Base-by-base conservation (phyloP, 169 alveolate genomes). In the Cyclospora cayetanensis region DNA sequence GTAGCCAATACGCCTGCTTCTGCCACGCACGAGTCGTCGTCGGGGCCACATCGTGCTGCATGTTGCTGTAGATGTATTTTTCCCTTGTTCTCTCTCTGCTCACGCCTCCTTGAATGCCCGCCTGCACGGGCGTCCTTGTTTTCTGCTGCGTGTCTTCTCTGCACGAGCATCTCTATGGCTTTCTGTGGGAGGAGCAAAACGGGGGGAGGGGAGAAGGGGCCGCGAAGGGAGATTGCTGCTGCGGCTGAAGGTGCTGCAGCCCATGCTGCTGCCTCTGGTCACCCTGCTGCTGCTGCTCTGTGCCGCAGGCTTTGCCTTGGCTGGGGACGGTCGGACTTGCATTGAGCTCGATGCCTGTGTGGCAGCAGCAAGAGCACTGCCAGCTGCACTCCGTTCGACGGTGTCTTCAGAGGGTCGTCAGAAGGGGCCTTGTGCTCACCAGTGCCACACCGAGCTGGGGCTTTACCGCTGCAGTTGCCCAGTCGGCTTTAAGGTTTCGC, bases 301-400 rank as follows among this genome's bases (percentile, higher is more conserved):
- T 7, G 11, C n/a, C 9, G 65, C 70, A 77, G 87, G 87, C 50
- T 91, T 91, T 34, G 66, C 46, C 25, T 63, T 93, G 41, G 89
- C 68, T 15, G 65, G n/a, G 20, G 94, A 93, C 77, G 93, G 93
- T n/a, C 76, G 84, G 35, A 85, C 52, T 25, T 93, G 95, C 90
- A 70, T 82, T 25, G 95, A 93, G 89, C 39, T 93, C 43, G 94
- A 93, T 52, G 95, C 92, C 46, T 93, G 95, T 43, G 91, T 88
- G 1, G 46, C 66, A 79, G 50, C 79, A 66, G 68, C 52, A 22
- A 70, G 34, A 55, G 70, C 70, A 55, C 34, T 29, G n/a, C 31
- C 70, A 55, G 70, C 70, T 15, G 70, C 70, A 55, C n/a, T 7
- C 15, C n/a, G 60, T 46, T 46, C 60, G 7, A 15, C n/a, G 7